These are phyloP conservation scores for Huntiella omanensis DNA, from an alignment of 2,329 filamentous ascomycete genomes.

Conservation along the genomic window DNA sequence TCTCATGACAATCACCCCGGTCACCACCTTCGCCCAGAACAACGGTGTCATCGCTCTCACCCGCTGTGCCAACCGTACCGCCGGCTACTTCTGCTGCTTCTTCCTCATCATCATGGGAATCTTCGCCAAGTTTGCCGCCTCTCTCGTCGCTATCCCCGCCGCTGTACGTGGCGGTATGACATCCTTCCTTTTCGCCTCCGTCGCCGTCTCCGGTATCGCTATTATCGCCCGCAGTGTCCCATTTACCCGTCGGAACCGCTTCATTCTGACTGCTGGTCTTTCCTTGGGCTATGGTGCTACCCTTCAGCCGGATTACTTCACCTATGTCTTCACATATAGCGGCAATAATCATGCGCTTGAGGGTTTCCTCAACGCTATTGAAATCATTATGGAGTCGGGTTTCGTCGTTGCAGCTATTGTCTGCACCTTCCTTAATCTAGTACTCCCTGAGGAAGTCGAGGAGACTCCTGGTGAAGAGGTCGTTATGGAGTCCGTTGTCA, in stretches of 20 bases:
- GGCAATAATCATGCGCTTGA: constrained; percentile 47
- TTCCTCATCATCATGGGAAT: constrained; percentile 68
- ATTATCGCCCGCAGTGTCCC: constrained; percentile 51
- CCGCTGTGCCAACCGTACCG: constrained; percentile 61
- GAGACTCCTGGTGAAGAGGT: constrained; percentile 21
- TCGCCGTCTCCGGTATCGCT: constrained; percentile 58
- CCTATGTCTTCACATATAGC: constrained; percentile 51
- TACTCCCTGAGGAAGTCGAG: constrained; percentile 57
- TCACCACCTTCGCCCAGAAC: constrained; percentile 68
- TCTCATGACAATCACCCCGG: constrained; percentile 61
- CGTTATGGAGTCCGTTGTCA: not conserved
- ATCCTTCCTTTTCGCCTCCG: constrained; percentile 61
- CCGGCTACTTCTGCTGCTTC: constrained; percentile 58
- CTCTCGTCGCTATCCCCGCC: constrained; percentile 56
- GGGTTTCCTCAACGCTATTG: constrained; percentile 59
- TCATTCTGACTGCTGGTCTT: constrained; percentile 60
- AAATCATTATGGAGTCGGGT: constrained; percentile 54
- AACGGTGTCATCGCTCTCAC: constrained; percentile 73
- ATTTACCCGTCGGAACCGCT: constrained; percentile 64
- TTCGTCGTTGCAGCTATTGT: constrained; percentile 59
- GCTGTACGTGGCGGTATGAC: constrained; percentile 53
- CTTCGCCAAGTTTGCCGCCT: constrained; percentile 66
- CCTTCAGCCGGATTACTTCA: constrained; percentile 47
- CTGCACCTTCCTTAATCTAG: constrained; percentile 53
- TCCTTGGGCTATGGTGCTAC: constrained; percentile 56